These are phyloP conservation scores for Tympanopsis confertula DNA, from an alignment of 2,329 filamentous ascomycete genomes.

Conservation along the genomic window DNA sequence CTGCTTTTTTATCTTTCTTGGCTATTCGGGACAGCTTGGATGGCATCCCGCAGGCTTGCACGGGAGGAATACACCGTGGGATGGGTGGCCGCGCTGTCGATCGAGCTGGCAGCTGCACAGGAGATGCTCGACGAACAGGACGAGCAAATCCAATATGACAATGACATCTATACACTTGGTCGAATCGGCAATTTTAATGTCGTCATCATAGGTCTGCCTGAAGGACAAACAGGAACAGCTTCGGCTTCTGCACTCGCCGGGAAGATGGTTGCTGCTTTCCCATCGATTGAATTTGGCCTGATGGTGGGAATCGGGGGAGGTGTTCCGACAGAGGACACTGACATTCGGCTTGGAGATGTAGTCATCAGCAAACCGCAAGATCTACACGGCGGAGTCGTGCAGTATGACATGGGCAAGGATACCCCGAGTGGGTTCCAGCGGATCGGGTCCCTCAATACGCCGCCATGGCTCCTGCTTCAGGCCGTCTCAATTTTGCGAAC, in stretches of 20 bases:
- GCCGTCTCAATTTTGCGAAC: not conserved
- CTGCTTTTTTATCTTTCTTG: too few species aligned
- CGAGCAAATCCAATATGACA: conserved; percentile 3
- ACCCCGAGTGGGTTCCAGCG: conserved; percentile 3
- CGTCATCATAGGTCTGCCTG: conserved; percentile 8
- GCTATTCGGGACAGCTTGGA: too few species aligned
- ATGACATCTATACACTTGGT: conserved; percentile 7
- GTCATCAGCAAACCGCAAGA: not conserved
- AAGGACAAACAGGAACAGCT: conserved; percentile 5
- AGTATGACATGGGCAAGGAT: conserved; percentile 5
- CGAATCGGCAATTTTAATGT: conserved; percentile 7
- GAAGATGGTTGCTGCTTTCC: conserved; percentile 8
- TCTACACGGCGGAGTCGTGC: conserved; percentile 3
- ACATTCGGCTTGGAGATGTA: not conserved
- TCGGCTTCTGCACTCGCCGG: conserved; percentile 8
- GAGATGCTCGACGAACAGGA: conserved; percentile 8
- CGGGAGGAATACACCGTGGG: conserved; percentile 8
- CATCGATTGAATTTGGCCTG: conserved; percentile 5
- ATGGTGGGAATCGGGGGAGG: conserved; percentile 9
- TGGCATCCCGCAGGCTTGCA: too few species aligned
- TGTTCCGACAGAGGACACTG: conserved; percentile 1
- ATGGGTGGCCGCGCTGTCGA: conserved; percentile 9
- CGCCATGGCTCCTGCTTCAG: conserved; percentile 2
- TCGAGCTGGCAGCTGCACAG: conserved; percentile 7
- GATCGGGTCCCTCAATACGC: conserved; percentile 1